Percentiles rank a stretch among this genome's conserved stretches.
phyloP scores from a whole-genome alignment of 805 yeast species.

The Candida rishiriensis region DNA sequence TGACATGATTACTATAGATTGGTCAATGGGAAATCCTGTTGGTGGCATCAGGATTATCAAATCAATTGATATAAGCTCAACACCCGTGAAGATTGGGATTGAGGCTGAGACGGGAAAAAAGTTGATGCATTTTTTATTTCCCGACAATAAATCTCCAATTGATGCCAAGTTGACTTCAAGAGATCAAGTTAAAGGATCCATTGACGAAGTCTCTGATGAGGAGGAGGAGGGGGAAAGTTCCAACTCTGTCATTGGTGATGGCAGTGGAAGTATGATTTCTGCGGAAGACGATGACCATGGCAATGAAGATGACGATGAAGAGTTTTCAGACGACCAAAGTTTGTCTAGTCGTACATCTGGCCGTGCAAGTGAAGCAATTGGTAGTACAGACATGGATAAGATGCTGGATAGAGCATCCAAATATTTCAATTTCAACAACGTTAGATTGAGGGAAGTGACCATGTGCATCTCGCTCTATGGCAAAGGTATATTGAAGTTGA shows the following conservation, averaged over 20 bases:
- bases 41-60: conserved; percentile 88
- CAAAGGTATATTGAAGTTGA: conserved; percentile 59
- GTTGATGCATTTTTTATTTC: conserved; percentile 68
- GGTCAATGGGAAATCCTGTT: conserved; percentile 83
- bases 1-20: conserved; percentile 43
- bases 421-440: conserved; percentile 60
- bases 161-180: neutral
- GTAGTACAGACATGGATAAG: conserved; percentile 30
- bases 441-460: conserved; percentile 47
- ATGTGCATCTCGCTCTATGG: conserved; percentile 75
- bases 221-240: too few species aligned
- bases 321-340: conserved; percentile 3
- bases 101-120: conserved; percentile 67
- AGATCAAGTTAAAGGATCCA: neutral
- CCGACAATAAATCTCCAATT: conserved; percentile 26
- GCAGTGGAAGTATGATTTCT: neutral
- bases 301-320: conserved; percentile 10
- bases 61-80: conserved; percentile 51
- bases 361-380: conserved; percentile 1
- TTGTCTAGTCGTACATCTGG: conserved; percentile 3
- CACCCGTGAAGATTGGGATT: conserved; percentile 66
- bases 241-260: neutral
- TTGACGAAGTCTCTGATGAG: neutral
- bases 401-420: conserved; percentile 76
- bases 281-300: conserved; percentile 4